Conservation (phyloP, 164 flowering plant species). For the Stephania yunnanensis region DNA sequence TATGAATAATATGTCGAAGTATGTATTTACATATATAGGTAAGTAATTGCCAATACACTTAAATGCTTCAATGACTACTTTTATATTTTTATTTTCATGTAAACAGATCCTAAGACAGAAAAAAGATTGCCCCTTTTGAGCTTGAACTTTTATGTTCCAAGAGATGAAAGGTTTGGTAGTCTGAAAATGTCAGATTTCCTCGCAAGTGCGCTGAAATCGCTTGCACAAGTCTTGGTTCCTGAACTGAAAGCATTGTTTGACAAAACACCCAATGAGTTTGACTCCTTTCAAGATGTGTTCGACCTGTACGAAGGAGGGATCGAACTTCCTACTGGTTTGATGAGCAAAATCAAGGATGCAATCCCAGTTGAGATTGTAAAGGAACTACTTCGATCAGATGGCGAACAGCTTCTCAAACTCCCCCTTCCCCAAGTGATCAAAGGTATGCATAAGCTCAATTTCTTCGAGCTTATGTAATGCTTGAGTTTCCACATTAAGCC, state of each 20-base stretch:
- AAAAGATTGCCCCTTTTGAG: slow-evolving; percentile 56
- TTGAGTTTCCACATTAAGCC: no score
- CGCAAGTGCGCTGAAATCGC: slow-evolving; percentile 58
- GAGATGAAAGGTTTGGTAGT: slow-evolving; percentile 72
- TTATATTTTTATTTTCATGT: background rate
- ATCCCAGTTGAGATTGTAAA: slow-evolving; percentile 64
- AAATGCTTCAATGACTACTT: background rate
- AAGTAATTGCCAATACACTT: no score
- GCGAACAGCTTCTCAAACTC: slow-evolving; percentile 53
- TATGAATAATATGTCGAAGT: no score
- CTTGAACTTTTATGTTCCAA: slow-evolving; percentile 77
- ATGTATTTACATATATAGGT: no score
- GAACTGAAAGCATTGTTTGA: slow-evolving; percentile 50
- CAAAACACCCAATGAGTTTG: slow-evolving; percentile 68
- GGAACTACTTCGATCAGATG: slow-evolving; percentile 66
- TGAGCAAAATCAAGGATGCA: slow-evolving; percentile 28
- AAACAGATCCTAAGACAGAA: slow-evolving; percentile 61
- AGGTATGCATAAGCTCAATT: slow-evolving; percentile 12
- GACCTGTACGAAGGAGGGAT: slow-evolving; percentile 68
- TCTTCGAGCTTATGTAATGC: no score
- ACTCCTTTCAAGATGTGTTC: slow-evolving; percentile 59
- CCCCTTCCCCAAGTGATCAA: slow-evolving; percentile 77
- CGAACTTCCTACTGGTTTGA: slow-evolving; percentile 30
- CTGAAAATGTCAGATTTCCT: slow-evolving; percentile 82
- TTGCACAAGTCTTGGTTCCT: slow-evolving; percentile 56